Conservation (phyloP, 2,329 filamentous ascomycete genomes). For the Talaromyces sp. region DNA sequence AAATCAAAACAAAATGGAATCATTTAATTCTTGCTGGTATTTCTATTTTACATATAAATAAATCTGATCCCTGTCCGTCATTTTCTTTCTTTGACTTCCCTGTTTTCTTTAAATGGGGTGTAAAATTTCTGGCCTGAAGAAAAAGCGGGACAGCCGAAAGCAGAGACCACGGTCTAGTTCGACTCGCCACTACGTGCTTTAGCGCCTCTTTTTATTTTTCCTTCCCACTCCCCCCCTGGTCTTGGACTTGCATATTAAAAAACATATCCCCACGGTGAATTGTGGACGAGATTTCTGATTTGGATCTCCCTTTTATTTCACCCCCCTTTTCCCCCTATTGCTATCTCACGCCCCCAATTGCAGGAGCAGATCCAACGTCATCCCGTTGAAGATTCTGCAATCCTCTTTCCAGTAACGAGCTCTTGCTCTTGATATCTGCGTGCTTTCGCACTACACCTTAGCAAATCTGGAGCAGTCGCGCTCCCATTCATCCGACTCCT, state of each 20-base stretch:
- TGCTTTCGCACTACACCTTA: conserved; percentile 12
- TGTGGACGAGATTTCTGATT: neutral
- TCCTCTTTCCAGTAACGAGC: conserved; percentile 8
- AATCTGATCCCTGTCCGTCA: no score
- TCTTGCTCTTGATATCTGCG: neutral
- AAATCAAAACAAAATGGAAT: no score
- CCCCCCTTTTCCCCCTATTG: neutral
- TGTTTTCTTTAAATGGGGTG: no score
- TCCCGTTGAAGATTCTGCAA: conserved; percentile 17
- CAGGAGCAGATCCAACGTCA: conserved; percentile 3
- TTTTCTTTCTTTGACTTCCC: no score
- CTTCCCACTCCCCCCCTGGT: neutral
- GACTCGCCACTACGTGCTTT: neutral
- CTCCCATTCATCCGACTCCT: conserved; percentile 56
- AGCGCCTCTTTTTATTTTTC: neutral
- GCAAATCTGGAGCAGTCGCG: conserved; percentile 46
- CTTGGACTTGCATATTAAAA: neutral
- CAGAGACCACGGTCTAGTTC: neutral
- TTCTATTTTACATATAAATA: no score
- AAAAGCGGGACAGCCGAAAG: no score
- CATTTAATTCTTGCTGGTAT: no score
- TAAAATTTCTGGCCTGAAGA: no score
- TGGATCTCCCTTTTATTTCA: neutral
- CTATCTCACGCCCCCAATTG: neutral
- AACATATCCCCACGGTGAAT: neutral